phyloP scores from a whole-genome alignment of 345 rosid species.

The Cochlearia excelsa region DNA sequence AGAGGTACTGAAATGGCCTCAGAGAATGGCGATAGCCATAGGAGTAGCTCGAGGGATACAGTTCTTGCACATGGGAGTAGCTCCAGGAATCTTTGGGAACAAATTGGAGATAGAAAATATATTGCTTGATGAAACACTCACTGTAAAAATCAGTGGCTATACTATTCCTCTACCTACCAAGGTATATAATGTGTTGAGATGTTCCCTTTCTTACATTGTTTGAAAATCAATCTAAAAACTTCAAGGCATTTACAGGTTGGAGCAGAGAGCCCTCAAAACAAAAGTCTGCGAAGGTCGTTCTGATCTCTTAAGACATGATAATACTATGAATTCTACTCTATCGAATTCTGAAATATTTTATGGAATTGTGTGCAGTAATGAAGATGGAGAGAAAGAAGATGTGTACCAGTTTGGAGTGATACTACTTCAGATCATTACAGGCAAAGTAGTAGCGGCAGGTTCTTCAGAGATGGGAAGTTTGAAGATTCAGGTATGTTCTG shows the following conservation, averaged over 20 bases:
- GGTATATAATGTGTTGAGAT: conserved; percentile 33
- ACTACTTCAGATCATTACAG: conserved; percentile 63
- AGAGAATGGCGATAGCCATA: conserved; percentile 75
- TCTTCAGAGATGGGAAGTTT: conserved; percentile 51
- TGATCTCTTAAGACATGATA: not conserved
- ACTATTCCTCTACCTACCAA: conserved; percentile 67
- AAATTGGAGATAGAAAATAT: conserved; percentile 68
- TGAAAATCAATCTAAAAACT: not conserved
- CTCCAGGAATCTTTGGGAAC: conserved; percentile 77
- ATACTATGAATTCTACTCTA: not conserved
- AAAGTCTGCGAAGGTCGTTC: conserved; percentile 23
- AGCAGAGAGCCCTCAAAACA: conserved; percentile 43
- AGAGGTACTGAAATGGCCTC: conserved; percentile 84
- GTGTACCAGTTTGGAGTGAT: conserved; percentile 78
- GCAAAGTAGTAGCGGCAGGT: conserved; percentile 45
- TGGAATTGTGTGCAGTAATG: conserved; percentile 35
- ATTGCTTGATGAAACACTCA: conserved; percentile 70
- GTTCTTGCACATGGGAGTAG: conserved; percentile 84
- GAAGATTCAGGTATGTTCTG: conserved; percentile 47
- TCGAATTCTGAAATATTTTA: conserved; percentile 14
- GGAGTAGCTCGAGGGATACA: conserved; percentile 88
- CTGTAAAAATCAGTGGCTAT: conserved; percentile 64
- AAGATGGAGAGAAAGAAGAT: conserved; percentile 71
- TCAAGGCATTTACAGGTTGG: conserved; percentile 44
- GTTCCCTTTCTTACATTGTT: not conserved